Percentiles rank a stretch among this genome's conserved stretches.
These are phyloP conservation scores for Myrica gale DNA, from an alignment of 306 rosid genomes.

Conservation along the genomic window DNA sequence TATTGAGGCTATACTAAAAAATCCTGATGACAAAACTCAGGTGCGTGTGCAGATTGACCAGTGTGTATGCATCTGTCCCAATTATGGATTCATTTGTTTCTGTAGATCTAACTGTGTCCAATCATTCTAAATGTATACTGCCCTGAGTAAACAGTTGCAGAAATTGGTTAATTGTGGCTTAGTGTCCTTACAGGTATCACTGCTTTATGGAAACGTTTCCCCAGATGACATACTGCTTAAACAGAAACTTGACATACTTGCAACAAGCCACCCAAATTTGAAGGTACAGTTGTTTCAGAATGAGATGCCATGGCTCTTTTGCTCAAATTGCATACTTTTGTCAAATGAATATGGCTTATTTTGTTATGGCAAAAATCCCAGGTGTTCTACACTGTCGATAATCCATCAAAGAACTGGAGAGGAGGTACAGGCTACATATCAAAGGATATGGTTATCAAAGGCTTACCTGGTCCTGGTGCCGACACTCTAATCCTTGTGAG, in stretches of 20 bases:
- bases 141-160: constrained; percentile 13
- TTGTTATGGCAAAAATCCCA: constrained; percentile 31
- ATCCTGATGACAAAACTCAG: constrained; percentile 87
- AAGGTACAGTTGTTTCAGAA: constrained; percentile 49
- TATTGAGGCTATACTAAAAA: constrained; percentile 89
- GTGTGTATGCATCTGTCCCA: not conserved
- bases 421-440: constrained; percentile 90
- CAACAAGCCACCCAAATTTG: constrained; percentile 78
- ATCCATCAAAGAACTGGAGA: constrained; percentile 81
- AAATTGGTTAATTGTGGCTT: constrained; percentile 33
- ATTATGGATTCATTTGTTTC: constrained; percentile 7
- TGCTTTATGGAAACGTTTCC: constrained; percentile 80
- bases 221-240: constrained; percentile 94
- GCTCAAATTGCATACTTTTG: constrained; percentile 12
- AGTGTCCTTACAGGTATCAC: constrained; percentile 60
- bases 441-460: constrained; percentile 76
- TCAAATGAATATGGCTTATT: constrained; percentile 1
- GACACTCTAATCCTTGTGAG: constrained; percentile 87
- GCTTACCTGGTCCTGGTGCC: constrained; percentile 77
- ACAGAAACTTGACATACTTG: constrained; percentile 86
- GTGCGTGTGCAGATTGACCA: constrained; percentile 28
- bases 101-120: constrained; percentile 4
- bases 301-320: constrained; percentile 5
- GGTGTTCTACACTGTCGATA: constrained; percentile 82
- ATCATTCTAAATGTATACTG: not conserved